Percentiles rank a stretch among this genome's conserved stretches.
These are phyloP conservation scores for Raphanus hybrid DNA, from an alignment of 441 rosid genomes.

Conservation along the genomic window DNA sequence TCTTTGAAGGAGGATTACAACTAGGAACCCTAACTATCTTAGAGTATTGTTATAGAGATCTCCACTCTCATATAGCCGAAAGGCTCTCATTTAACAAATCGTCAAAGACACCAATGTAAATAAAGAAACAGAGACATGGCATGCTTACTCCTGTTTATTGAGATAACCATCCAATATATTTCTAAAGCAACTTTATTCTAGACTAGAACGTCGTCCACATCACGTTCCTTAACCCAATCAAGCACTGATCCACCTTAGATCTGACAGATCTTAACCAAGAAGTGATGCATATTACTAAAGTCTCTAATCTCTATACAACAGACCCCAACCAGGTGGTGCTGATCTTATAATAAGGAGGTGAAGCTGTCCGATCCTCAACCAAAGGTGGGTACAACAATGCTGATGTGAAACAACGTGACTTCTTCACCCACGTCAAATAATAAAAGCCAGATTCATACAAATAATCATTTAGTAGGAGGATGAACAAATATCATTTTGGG, in stretches of 20 bases:
- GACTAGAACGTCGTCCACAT: neutral
- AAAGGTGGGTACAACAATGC: conserved; percentile 51
- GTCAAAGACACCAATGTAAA: no score
- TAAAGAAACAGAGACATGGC: no score
- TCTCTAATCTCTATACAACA: neutral
- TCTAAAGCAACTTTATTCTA: neutral
- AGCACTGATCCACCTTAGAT: neutral
- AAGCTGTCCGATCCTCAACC: conserved; percentile 56
- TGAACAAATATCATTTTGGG: neutral
- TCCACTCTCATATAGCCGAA: no score
- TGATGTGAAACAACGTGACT: conserved; percentile 21
- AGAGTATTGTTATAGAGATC: no score
- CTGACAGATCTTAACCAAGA: neutral
- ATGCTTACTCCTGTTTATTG: neutral
- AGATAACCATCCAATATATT: neutral
- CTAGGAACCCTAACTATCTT: no score
- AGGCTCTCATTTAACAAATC: no score
- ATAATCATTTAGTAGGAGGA: neutral
- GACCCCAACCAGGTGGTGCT: neutral
- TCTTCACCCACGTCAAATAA: conserved; percentile 67
- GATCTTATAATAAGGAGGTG: conserved; percentile 51
- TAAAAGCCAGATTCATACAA: neutral
- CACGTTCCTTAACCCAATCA: neutral
- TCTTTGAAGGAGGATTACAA: no score
- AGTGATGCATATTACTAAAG: neutral